These are phyloP conservation scores for Scutellaria barbata DNA, from an alignment of 257 asterid genomes.

Conservation along the genomic window DNA sequence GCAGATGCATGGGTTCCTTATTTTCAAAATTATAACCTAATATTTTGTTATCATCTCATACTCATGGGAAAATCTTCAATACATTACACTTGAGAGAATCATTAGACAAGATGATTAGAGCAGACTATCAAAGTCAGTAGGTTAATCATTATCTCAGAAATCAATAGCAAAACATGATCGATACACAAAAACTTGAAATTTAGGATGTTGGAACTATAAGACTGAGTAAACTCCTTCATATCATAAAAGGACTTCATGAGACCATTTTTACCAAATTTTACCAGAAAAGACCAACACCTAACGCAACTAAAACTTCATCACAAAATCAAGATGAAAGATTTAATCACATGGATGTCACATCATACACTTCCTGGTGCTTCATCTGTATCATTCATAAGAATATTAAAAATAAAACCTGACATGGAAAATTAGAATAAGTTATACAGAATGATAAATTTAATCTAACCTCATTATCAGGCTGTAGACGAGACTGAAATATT, in stretches of 20 bases:
- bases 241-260: neutral
- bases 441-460: slow-evolving; percentile 27
- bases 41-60: slow-evolving; percentile 8
- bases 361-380: slow-evolving; percentile 21
- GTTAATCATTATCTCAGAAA: slow-evolving; percentile 7
- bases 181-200: neutral
- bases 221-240: slow-evolving; percentile 9
- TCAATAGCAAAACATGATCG: slow-evolving; percentile 19
- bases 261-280: slow-evolving; percentile 23
- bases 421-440: slow-evolving; percentile 23
- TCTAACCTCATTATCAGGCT: slow-evolving; percentile 90
- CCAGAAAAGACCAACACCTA: slow-evolving; percentile 15
- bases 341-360: slow-evolving; percentile 3
- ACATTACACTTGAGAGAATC: slow-evolving; percentile 24
- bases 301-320: slow-evolving; percentile 16
- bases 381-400: slow-evolving; percentile 34
- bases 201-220: slow-evolving; percentile 11
- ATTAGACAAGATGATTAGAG: slow-evolving; percentile 1
- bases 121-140: slow-evolving; percentile 5
- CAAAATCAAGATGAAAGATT: slow-evolving; percentile 12
- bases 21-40: slow-evolving; percentile 17
- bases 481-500: slow-evolving; percentile 87
- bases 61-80: slow-evolving; percentile 21
- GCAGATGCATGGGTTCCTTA: neutral
- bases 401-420: slow-evolving; percentile 21